phyloP scores from a whole-genome alignment of 306 rosid genomes.

The Lablab purpureus region DNA sequence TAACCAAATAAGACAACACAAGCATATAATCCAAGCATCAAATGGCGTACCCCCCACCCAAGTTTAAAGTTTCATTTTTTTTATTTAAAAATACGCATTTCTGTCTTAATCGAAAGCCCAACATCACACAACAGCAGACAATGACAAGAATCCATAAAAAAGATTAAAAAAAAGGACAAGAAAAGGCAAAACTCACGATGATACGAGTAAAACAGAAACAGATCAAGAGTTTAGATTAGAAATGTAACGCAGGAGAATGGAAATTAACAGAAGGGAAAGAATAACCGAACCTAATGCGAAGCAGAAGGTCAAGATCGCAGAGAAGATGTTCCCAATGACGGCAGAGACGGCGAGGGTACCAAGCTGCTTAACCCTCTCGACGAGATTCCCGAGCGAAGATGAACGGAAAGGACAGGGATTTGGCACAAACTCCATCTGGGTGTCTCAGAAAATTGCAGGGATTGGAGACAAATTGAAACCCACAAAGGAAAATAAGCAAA shows the following conservation, averaged over 20 bases:
- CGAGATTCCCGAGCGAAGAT: slow-evolving; percentile 62
- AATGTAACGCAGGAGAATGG: not conserved
- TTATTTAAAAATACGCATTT: not conserved
- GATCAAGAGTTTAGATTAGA: not conserved
- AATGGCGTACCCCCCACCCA: slow-evolving; percentile 41
- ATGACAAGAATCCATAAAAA: slow-evolving; percentile 35
- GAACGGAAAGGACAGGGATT: slow-evolving; percentile 67
- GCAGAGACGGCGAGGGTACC: slow-evolving; percentile 77
- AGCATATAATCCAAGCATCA: slow-evolving; percentile 45
- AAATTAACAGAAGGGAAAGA: not conserved
- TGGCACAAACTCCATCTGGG: slow-evolving; percentile 71
- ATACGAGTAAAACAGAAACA: slow-evolving; percentile 1
- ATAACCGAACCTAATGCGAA: slow-evolving; percentile 83
- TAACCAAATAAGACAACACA: slow-evolving; percentile 35
- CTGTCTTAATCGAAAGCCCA: slow-evolving; percentile 31
- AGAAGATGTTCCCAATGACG: slow-evolving; percentile 81
- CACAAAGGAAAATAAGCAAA: not conserved
- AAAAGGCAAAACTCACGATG: not conserved
- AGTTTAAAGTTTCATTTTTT: slow-evolving; percentile 27
- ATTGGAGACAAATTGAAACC: slow-evolving; percentile 19
- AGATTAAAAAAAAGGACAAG: not conserved
- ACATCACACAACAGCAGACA: slow-evolving; percentile 22
- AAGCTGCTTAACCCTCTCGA: slow-evolving; percentile 67
- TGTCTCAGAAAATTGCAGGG: slow-evolving; percentile 36
- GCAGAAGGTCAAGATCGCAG: slow-evolving; percentile 97